Base-by-base conservation (phyloP, 2,329 filamentous ascomycete species). In the Fusarium newnesense region DNA sequence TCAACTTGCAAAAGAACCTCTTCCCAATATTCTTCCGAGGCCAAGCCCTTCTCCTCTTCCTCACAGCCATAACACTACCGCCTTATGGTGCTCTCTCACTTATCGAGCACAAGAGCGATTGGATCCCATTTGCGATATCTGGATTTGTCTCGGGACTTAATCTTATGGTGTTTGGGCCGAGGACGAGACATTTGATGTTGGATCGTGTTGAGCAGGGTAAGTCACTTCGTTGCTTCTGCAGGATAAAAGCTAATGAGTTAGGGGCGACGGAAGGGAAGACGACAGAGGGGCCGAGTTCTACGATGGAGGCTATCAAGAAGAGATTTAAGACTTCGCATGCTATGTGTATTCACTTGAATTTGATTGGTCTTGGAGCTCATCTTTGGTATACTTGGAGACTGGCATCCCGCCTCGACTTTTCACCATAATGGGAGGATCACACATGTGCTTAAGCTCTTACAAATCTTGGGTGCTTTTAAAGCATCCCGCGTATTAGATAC, bases 261-360 rank as follows among this genome's bases (percentile, higher is more conserved):
- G 76, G 69, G 4, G 59, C 53, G 0, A 0, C 49, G 13, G 76
- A 77, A 39, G 60, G 64, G 3, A 75, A 70, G 42, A 44, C 34
- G 3, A 10, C 40, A 0, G 64, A 75, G 11, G 72, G 72, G 4
- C 70, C 68, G 2, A 76, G 57, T n/a, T 39, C 65, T 4, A 69
- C 62, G 16, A 76, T 72, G 68, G 60, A 52, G 1, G 52, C 54
- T 19, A 19, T 78, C 7, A 82, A 80, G 21, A 81, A 70, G 65
- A 67, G 65, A 2, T 85, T 85, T 37, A 79, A 75, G 0, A 76
- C 73, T 2, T 79, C 77, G 11, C 83, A 85, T 61, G 82, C 83
- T 26, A 85, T 84, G 81, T 82, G 80, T 60, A 84, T 85, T 56
- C 83, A 85, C 40, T 64, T 85, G 13, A 85, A 85, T 58, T 66